phyloP scores from a whole-genome alignment of 208 protist species.

The Trypanosoma congolense region DNA sequence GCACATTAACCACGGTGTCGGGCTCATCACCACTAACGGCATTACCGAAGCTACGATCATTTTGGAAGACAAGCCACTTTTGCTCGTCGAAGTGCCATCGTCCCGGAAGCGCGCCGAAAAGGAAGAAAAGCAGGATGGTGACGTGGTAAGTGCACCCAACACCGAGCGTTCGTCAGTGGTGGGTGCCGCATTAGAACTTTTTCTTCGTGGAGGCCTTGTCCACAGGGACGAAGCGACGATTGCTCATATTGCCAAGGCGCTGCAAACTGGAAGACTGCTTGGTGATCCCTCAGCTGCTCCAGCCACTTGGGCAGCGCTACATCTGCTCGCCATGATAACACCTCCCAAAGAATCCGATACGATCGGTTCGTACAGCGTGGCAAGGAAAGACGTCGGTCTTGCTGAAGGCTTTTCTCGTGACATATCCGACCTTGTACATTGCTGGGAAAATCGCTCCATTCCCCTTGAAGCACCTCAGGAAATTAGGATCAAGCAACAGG shows the following conservation, averaged over 20 bases:
- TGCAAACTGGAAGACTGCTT: conserved; percentile 11
- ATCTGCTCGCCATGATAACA: conserved; percentile 13
- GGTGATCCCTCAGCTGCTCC: background rate
- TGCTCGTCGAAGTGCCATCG: conserved; percentile 1
- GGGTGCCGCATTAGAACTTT: conserved; percentile 7
- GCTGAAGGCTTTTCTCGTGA: conserved; percentile 2
- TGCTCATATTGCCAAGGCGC: background rate
- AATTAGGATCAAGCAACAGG: conserved; percentile 9
- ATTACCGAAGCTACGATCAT: conserved; percentile 41
- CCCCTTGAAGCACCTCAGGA: conserved; percentile 8
- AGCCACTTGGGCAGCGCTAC: conserved; percentile 12
- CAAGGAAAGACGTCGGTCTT: background rate
- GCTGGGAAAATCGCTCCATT: conserved; percentile 15
- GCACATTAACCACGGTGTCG: conserved; percentile 29
- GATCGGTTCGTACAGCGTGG: background rate
- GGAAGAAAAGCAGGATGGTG: background rate
- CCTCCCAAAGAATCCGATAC: background rate
- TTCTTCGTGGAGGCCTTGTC: conserved; percentile 12
- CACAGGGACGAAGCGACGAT: background rate
- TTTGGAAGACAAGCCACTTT: conserved; percentile 22
- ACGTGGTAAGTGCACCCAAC: background rate
- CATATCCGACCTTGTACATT: conserved; percentile 11
- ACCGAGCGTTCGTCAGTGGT: conserved; percentile 1
- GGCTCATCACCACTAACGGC: conserved; percentile 26
- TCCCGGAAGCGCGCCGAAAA: background rate